A percentile compares a stretch with the other conserved stretches of the same genome.
These are phyloP conservation scores for Isochrysis galbana DNA, from an alignment of 78 protist species.

Conservation along the genomic window DNA sequence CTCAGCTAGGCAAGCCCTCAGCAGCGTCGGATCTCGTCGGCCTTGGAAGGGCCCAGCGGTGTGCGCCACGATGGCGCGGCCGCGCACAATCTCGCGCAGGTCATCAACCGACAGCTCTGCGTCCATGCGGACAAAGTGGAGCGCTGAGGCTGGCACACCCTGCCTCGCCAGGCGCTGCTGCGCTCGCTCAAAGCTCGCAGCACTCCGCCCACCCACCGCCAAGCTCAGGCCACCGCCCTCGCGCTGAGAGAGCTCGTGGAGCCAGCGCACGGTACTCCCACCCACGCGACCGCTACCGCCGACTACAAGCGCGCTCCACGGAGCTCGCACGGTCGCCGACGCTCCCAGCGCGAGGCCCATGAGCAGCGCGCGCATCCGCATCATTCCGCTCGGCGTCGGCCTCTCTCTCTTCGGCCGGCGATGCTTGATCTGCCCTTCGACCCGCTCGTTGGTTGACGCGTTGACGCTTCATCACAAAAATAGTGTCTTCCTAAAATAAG, in stretches of 20 bases:
- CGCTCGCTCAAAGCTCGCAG: neutral
- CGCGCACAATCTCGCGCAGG: neutral
- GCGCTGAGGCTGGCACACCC: too few species aligned
- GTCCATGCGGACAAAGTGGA: neutral
- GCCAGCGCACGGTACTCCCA: neutral
- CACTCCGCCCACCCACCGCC: neutral
- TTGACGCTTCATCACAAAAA: too few species aligned
- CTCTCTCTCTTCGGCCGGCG: too few species aligned
- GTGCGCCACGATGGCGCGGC: neutral
- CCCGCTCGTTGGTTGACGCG: too few species aligned
- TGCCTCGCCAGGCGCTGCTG: neutral
- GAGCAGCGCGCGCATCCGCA: too few species aligned
- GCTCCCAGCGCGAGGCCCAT: too few species aligned
- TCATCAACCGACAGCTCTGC: neutral
- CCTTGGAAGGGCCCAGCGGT: conserved; percentile 6
- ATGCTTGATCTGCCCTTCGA: too few species aligned
- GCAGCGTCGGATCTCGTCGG: neutral
- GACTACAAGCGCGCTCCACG: conserved; percentile 8
- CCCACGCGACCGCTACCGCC: conserved; percentile 17
- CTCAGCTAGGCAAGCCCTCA: neutral
- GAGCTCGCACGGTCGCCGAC: too few species aligned
- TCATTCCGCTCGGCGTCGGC: too few species aligned
- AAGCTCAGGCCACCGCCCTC: neutral
- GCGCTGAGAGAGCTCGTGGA: neutral
- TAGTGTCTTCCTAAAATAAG: too few species aligned